phyloP scores from a whole-genome alignment of 1,139 yeast species.

The Geotrichum aggregatum region DNA sequence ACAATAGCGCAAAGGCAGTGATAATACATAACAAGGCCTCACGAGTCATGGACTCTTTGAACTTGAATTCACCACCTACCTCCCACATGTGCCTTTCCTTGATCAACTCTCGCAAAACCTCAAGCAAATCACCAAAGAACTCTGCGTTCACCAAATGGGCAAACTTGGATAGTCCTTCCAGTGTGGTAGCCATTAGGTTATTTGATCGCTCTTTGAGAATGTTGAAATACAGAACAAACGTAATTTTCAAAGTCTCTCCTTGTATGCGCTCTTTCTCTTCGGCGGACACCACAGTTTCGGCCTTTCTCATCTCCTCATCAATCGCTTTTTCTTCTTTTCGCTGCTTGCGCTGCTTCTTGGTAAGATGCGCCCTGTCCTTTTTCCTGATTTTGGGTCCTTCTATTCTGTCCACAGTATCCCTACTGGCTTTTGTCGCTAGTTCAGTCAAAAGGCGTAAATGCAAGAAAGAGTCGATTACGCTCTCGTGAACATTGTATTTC shows the following conservation, averaged over 20 bases:
- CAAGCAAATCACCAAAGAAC: conserved; percentile 84
- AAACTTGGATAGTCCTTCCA: conserved; percentile 85
- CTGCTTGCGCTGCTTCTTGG: conserved; percentile 81
- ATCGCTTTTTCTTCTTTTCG: conserved; percentile 82
- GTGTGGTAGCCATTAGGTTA: conserved; percentile 75
- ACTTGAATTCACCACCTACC: conserved; percentile 43
- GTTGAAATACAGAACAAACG: conserved; percentile 71
- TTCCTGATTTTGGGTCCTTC: conserved; percentile 57
- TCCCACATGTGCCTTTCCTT: conserved; percentile 40
- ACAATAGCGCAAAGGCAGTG: conserved; percentile 82
- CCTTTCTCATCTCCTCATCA: conserved; percentile 82
- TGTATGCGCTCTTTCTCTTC: conserved; percentile 84
- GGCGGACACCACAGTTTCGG: conserved; percentile 80
- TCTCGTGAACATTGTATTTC: conserved; percentile 76
- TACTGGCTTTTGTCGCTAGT: conserved; percentile 54
- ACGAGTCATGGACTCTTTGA: conserved; percentile 47
- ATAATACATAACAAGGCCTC: conserved; percentile 77
- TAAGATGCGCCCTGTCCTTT: conserved; percentile 82
- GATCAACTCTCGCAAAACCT: conserved; percentile 78
- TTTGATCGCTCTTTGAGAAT: conserved; percentile 61
- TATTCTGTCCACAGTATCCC: conserved; percentile 50
- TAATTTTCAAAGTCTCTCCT: conserved; percentile 71
- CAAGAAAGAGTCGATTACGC: conserved; percentile 68
- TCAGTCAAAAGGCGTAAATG: conserved; percentile 73
- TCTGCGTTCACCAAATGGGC: conserved; percentile 93